Percentiles rank a stretch among this genome's conserved stretches.
phyloP scores from a whole-genome alignment of 2,329 filamentous ascomycete genomes.

The Neopestalotiopsis clavispora region DNA sequence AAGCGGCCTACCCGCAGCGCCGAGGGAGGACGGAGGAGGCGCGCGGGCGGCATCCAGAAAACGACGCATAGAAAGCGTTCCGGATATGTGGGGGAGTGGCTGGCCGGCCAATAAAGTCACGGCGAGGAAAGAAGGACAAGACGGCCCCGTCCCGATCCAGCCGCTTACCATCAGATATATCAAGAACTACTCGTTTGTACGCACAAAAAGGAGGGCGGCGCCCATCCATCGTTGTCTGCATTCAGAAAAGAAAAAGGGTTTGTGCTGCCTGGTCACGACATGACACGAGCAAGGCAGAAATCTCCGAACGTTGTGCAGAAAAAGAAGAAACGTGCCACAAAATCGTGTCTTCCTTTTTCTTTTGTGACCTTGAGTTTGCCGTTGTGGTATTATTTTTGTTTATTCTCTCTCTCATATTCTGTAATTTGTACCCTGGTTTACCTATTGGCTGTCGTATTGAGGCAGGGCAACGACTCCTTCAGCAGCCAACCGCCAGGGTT shows the following conservation, averaged over 20 bases:
- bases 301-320: background rate
- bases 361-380: background rate
- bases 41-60: background rate
- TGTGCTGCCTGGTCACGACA: background rate
- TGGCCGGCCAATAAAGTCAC: no score
- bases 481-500: background rate
- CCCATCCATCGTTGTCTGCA: background rate
- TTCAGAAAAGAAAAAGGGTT: background rate
- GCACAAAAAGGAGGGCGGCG: no score
- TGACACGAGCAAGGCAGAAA: slow-evolving; percentile 10
- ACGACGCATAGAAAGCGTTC: background rate
- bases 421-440: background rate
- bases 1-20: background rate
- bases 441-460: background rate
- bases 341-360: background rate
- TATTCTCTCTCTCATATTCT: background rate
- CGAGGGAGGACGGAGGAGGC: background rate
- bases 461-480: no score
- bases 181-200: no score
- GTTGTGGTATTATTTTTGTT: background rate
- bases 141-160: no score
- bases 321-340: background rate
- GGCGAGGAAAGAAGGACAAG: no score
- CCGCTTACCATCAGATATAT: no score
- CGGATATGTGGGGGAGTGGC: background rate